phyloP scores from a whole-genome alignment of 2,329 filamentous ascomycete species.

The Plenodomus tracheiphilus region DNA sequence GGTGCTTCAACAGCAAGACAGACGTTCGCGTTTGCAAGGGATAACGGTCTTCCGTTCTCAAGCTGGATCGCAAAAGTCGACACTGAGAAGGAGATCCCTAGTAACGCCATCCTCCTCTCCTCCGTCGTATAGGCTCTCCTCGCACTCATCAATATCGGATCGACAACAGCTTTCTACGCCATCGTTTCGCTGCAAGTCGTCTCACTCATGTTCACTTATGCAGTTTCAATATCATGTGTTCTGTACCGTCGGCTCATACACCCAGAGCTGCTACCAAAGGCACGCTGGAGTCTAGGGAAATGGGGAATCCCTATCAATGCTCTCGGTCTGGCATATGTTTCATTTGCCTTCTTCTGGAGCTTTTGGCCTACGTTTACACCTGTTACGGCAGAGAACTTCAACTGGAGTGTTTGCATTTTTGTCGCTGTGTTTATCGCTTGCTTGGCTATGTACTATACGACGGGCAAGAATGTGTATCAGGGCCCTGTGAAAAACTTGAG shows the following conservation, averaged over 20 bases:
- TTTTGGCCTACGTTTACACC: constrained; percentile 37
- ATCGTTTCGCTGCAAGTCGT: constrained; percentile 38
- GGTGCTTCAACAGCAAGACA: constrained; percentile 26
- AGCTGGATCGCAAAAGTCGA: constrained; percentile 17
- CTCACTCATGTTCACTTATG: constrained; percentile 29
- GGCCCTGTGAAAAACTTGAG: constrained; percentile 11
- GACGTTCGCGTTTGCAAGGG: constrained; percentile 17
- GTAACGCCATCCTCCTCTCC: constrained; percentile 42
- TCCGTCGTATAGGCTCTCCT: constrained; percentile 22
- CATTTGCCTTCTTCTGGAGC: constrained; percentile 44
- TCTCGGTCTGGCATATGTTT: constrained; percentile 36
- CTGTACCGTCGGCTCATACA: constrained; percentile 16
- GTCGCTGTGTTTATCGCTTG: constrained; percentile 3
- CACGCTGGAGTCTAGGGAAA: constrained; percentile 43
- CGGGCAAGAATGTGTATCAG: constrained; percentile 10
- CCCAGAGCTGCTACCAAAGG: constrained; percentile 17
- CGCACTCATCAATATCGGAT: constrained; percentile 49
- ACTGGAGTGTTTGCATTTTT: constrained; percentile 20
- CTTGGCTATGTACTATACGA: constrained; percentile 12
- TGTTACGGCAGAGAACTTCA: constrained; percentile 16
- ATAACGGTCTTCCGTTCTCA: constrained; percentile 18
- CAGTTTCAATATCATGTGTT: constrained; percentile 29
- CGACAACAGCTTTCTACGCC: constrained; percentile 43
- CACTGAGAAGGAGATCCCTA: constrained; percentile 28
- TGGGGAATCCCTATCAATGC: constrained; percentile 41